Base-by-base conservation (phyloP, 2,329 filamentous ascomycete species). In the Biscogniauxia sp. region DNA sequence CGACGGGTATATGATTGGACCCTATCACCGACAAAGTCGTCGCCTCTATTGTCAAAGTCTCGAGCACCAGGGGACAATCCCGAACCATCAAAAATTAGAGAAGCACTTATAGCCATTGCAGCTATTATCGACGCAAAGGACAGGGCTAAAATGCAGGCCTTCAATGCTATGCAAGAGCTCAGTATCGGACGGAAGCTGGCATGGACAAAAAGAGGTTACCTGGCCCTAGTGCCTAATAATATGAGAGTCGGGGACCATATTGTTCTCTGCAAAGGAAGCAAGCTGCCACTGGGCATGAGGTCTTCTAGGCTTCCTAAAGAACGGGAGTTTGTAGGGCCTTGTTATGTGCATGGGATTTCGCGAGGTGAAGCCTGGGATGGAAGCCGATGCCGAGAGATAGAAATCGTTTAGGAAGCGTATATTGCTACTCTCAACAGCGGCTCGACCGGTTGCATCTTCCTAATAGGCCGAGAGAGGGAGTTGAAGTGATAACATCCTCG, bases 291-390 rank as follows among this genome's bases (percentile, higher is more conserved):
- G 17, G 13, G 13, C 8, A 37, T 41, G 28, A 58, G 51, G 20
- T 13, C 23, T 17, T 20, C 51, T 20, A 20, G 26, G 25, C 17
- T 25, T 17, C n/a, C 51, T 6, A 50, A 54, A 17, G 51, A 53
- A 32, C 41, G 51, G 56, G 32, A 54, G 17, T 9, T 45, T 2
- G 20, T 58, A 28, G 51, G 26, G 26, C 6, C 15, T 17, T 58
- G 56, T 49, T 58, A 58, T 54, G 56, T 58, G 6, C 56, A 58
- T 26, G 56, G 56, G 9, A 58, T 58, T 15, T 54, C 49, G 56
- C 11, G 37, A 5, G 56, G 56, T 20, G 56, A 58, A 28, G 50
- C 23, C 6, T 58, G 56, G 56, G 28, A 58, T 49, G 51, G 2
- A n/a, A 20, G 28, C 9, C 25, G 4, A 2, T 58, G 56, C 26